phyloP scores from a whole-genome alignment of 2,329 filamentous ascomycete species.

The Trichoderma koningii region DNA sequence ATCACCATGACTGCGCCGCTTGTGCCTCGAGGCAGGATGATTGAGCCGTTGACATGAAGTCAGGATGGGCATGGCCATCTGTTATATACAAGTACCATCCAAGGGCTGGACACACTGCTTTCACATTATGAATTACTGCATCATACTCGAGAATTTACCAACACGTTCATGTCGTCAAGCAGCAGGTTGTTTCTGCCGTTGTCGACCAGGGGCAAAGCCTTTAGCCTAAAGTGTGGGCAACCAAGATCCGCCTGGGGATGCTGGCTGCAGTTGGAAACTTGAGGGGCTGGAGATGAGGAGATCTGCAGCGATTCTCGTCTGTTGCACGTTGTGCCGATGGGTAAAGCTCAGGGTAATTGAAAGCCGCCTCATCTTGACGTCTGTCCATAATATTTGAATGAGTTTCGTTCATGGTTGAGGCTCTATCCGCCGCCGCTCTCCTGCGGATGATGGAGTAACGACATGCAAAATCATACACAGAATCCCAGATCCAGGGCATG shows the following conservation, averaged over 20 bases:
- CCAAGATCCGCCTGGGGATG: slow-evolving; percentile 2
- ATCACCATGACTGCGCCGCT: slow-evolving; percentile 4
- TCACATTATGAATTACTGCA: neutral
- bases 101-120: neutral
- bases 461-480: no score
- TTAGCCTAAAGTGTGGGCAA: slow-evolving; percentile 14
- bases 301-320: neutral
- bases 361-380: no score
- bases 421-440: neutral
- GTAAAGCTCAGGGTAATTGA: neutral
- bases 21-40: neutral
- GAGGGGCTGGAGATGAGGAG: slow-evolving; percentile 7
- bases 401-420: no score
- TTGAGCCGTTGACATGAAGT: neutral
- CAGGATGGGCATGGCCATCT: neutral
- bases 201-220: neutral
- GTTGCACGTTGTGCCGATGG: neutral
- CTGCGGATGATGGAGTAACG: neutral
- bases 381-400: no score
- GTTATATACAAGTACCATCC: slow-evolving; percentile 1
- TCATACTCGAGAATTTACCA: neutral
- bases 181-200: neutral
- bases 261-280: slow-evolving; percentile 1
- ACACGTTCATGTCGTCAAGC: neutral
- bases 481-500: no score